Evolutionary conservation across 2,329 filamentous ascomycete species (phyloP), one percentile per base, ranked within the genome.

Genomic region (Simplicillium sp.): DNA sequence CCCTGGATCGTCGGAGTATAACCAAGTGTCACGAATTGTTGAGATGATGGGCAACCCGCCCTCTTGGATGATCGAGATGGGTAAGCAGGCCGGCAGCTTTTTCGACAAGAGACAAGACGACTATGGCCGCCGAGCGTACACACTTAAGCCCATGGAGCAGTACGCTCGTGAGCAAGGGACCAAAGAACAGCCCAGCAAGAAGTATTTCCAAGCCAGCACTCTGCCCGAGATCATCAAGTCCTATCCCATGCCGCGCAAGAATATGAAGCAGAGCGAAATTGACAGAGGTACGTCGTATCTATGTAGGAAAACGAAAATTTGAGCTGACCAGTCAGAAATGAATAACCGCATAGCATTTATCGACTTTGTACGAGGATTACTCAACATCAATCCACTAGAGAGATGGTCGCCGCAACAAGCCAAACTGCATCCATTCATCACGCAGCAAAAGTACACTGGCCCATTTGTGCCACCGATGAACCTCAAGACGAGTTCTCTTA

Each of bases 61-160:
- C 31, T 94, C 88, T 48, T 98, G 92, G 92, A 98, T 98, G 92
- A 76, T 98, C 42, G 92, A 98, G 59, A 94, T 95, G 76, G 92
- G 92, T 53, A 98, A 98, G 64, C 92, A 98, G 61, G 87, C 90
- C 1, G 87, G 87, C 35, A 89, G 97, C 53, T 98, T 98, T 60
- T 98, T 95, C 54, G 90, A 98, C 62, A 96, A 96, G 65, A 68
- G 77, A 31, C 74, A 80, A 48, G 92, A 98, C 56, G 92, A 98
- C 56, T 98, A 87, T 55, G 90, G 90, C 32, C 79, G 92, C 49
- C 83, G 88, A 53, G 89, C 82, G 7, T 96, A 95, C 59, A 80
- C 90, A 40, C 70, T 98, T 32, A 98, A 98, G 70, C 87, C 84
- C 50, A 94, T 98, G 86, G 92, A 98, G 57, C 88, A 96, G 60